Conservation (phyloP, 768 basidiomycete species). For the Boletus subcaerulescens region DNA sequence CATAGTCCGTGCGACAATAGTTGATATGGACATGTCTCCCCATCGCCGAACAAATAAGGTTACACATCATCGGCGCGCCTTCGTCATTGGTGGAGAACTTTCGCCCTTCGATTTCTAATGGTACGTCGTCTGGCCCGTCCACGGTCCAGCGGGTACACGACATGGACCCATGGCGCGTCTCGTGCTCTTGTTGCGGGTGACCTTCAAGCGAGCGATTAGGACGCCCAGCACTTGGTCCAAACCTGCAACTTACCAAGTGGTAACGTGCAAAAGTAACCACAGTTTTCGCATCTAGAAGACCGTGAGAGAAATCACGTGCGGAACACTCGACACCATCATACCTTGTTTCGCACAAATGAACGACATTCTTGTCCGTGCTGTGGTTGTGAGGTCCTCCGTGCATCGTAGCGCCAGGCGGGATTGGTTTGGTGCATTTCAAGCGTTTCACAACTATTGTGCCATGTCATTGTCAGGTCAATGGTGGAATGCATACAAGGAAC, state of each 20-base stretch:
- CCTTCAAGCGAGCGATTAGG: conserved; percentile 32
- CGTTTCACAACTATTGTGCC: conserved; percentile 39
- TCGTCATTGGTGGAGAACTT: conserved; percentile 53
- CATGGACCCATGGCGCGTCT: conserved; percentile 65
- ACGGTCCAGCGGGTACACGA: conserved; percentile 54
- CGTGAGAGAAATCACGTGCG: neutral
- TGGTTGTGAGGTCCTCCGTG: conserved; percentile 52
- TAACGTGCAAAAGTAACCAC: conserved; percentile 57
- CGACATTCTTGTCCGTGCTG: conserved; percentile 39
- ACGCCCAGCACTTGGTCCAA: neutral
- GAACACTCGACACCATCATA: conserved; percentile 17
- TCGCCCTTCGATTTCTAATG: conserved; percentile 52
- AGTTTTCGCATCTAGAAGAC: conserved; percentile 45
- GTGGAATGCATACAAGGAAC: neutral
- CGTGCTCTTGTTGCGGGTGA: conserved; percentile 58
- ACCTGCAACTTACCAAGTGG: conserved; percentile 43
- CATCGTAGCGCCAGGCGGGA: conserved; percentile 40
- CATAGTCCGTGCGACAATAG: conserved; percentile 45
- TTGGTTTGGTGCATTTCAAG: conserved; percentile 45
- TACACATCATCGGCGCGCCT: conserved; percentile 66
- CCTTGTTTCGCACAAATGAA: conserved; percentile 56
- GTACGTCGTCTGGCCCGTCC: conserved; percentile 48
- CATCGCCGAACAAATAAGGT: conserved; percentile 50
- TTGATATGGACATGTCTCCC: conserved; percentile 59
- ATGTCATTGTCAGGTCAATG: conserved; percentile 15